Percentiles rank a stretch among this genome's conserved stretches.
Conservation (phyloP, 2,329 filamentous ascomycete species). For the Cadophora luteo-olivacea region DNA sequence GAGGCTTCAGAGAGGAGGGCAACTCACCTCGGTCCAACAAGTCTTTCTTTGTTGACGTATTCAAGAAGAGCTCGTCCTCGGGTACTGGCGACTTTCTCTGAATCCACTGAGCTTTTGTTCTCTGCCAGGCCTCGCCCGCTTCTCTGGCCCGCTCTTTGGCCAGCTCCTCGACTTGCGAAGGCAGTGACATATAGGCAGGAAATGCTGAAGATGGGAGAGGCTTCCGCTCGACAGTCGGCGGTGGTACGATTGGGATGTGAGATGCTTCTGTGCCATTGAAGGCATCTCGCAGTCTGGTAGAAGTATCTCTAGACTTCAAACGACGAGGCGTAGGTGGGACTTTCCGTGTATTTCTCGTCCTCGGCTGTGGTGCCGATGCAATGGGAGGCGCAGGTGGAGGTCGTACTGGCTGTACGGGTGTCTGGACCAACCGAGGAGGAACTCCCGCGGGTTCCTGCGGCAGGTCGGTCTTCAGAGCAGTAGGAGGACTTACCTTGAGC, state of each 20-base stretch:
- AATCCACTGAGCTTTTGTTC: background rate
- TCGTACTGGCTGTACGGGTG: background rate
- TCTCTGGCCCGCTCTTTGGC: background rate
- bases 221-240: background rate
- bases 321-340: background rate
- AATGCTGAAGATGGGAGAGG: background rate
- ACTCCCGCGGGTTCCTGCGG: background rate
- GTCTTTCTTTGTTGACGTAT: background rate
- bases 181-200: slow-evolving; percentile 3
- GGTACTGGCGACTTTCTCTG: background rate
- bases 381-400: background rate
- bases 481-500: background rate
- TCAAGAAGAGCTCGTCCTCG: slow-evolving; percentile 12
- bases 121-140: slow-evolving; percentile 6
- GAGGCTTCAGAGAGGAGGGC: slow-evolving; percentile 2
- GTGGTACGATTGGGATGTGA: background rate
- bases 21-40: background rate
- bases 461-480: background rate
- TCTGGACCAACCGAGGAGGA: background rate
- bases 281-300: background rate
- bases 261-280: background rate
- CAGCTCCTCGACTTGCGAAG: background rate
- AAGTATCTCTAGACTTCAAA: background rate
- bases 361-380: background rate
- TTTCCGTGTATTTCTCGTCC: background rate